Evolutionary conservation across 257 asterid genomes (phyloP), one percentile per base, ranked within the genome.

Genomic region (Lantana camara): DNA sequence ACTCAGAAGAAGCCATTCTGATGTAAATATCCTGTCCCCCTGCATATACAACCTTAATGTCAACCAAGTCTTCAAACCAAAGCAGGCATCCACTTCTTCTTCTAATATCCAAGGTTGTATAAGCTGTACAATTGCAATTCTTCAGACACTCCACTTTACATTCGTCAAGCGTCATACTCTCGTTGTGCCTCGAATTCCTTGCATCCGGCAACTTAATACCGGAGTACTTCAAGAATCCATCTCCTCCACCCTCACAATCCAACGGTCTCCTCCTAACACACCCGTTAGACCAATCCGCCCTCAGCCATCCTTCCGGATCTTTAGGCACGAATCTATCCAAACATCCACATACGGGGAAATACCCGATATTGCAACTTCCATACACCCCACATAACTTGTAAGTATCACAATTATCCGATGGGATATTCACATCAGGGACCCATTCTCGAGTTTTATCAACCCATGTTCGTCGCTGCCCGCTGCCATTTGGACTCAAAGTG

Each of bases 41-140:
- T 10, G 30, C 0, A 19, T 34, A 3, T 14, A 30, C 0, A 32
- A 1, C 1, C 19, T 37, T 63, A 46, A 63, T 10, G 58, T 63
- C 68, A 3, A 63, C 14, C 48, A 63, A 14, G 0, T 63, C 58
- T 23, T 46, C 58, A 13, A 29, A 5, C 7, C 12, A 63, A 48
- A 63, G 15, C 68, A 48, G 14, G 12, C 68, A 48, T 48, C 68
- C 68, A 63, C 57, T 45, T 10, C 67, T 45, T 0, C 40, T 54
- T 11, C 58, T 48, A 0, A 63, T 47, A 34, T 63, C 40, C 48
- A 63, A 32, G 47, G 7, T 55, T 17, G 20, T 46, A 17, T 46
- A 61, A 7, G 67, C 57, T 20, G 3, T 9, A 61, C 67, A 61
- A 27, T 12, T 1, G 22, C 67, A 61, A 11, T 61, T 61, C n/a